These are phyloP conservation scores for Claviceps quebecensis DNA, from an alignment of 2,329 filamentous ascomycete species.

Conservation along the genomic window DNA sequence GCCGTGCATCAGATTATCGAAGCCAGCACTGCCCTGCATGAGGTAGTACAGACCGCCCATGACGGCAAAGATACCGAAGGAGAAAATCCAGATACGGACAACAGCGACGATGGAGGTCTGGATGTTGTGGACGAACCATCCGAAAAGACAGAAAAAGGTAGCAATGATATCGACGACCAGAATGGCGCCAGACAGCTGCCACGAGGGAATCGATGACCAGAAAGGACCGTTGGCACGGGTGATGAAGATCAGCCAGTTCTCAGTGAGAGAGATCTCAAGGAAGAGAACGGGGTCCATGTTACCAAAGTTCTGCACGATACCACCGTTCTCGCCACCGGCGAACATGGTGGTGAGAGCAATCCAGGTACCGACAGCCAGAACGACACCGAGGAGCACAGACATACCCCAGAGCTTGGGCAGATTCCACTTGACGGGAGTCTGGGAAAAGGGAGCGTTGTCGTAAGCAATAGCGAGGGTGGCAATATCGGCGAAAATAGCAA, in stretches of 20 bases:
- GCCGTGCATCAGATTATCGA: constrained; percentile 89
- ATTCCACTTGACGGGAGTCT: constrained; percentile 87
- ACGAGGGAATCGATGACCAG: constrained; percentile 80
- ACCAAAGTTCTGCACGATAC: constrained; percentile 85
- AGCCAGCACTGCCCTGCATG: constrained; percentile 65
- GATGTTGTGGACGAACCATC: constrained; percentile 54
- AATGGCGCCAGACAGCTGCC: constrained; percentile 69
- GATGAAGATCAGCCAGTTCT: constrained; percentile 96
- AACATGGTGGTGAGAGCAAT: constrained; percentile 80
- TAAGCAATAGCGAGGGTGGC: constrained; percentile 87
- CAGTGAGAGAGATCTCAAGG: constrained; percentile 77
- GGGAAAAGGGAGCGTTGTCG: constrained; percentile 80
- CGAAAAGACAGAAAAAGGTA: constrained; percentile 74
- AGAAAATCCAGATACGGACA: constrained; percentile 83
- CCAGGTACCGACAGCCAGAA: constrained; percentile 76
- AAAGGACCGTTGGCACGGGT: constrained; percentile 86
- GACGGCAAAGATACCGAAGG: constrained; percentile 76
- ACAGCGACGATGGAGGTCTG: constrained; percentile 69
- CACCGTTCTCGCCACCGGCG: constrained; percentile 52
- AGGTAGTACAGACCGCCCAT: constrained; percentile 64
- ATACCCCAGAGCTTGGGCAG: constrained; percentile 88
- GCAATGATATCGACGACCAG: constrained; percentile 70
- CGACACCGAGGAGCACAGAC: constrained; percentile 68
- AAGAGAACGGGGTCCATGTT: constrained; percentile 71
- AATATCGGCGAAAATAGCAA: constrained; percentile 88